Evolutionary conservation across 2,329 filamentous ascomycete genomes (phyloP).

Genomic region (Penicillium freii): DNA sequence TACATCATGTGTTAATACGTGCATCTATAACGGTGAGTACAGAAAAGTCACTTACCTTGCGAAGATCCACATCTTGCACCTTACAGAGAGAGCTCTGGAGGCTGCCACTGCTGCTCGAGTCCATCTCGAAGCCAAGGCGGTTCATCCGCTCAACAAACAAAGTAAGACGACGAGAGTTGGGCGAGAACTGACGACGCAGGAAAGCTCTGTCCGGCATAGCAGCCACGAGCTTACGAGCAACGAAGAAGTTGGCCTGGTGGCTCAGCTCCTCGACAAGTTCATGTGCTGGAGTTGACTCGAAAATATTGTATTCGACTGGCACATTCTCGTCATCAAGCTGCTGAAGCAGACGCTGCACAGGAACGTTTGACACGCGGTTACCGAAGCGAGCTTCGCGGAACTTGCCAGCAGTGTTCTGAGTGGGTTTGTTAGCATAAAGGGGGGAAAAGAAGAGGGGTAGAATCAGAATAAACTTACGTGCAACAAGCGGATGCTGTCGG

Average conservation of each 20-base stretch:
- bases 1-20: slow-evolving; percentile 26
- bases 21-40: background rate
- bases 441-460: background rate
- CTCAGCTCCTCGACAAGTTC: slow-evolving; percentile 94
- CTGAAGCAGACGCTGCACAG: slow-evolving; percentile 82
- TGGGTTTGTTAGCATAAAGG: background rate
- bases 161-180: slow-evolving; percentile 82
- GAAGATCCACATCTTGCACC: slow-evolving; percentile 80
- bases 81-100: slow-evolving; percentile 95
- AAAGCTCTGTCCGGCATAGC: slow-evolving; percentile 89
- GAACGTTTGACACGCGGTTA: slow-evolving; percentile 73
- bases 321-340: slow-evolving; percentile 98
- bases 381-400: slow-evolving; percentile 86
- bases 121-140: slow-evolving; percentile 83
- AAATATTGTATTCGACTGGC: slow-evolving; percentile 93
- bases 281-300: slow-evolving; percentile 82
- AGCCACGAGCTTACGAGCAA: slow-evolving; percentile 77
- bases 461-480: slow-evolving; percentile 53
- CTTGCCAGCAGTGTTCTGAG: slow-evolving; percentile 73
- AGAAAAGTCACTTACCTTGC: slow-evolving; percentile 58
- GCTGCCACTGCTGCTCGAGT: slow-evolving; percentile 82
- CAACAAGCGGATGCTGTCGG: slow-evolving; percentile 77
- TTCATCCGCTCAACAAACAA: slow-evolving; percentile 93
- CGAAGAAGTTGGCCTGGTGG: slow-evolving; percentile 86
- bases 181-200: slow-evolving; percentile 78